Evolutionary conservation across 192 early-diverging fungal species (phyloP), one percentile per base, ranked within the genome.

Genomic region (Kickxella alabastrina): DNA sequence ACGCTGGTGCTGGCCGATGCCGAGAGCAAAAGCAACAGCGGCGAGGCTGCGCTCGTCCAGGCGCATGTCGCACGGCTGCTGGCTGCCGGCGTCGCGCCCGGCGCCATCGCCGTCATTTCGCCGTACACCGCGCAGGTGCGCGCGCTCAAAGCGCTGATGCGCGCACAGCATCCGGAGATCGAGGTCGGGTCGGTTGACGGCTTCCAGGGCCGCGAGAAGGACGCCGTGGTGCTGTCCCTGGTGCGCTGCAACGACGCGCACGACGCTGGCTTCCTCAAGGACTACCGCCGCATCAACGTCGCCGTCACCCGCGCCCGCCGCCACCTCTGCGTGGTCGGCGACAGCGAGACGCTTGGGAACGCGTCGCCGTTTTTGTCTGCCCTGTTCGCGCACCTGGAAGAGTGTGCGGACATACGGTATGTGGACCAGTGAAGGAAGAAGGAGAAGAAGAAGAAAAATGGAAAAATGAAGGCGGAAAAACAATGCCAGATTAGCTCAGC

Each of bases 151-250:
- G 52, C 69, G 14, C 49, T 74, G 22, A 49, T 90, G 17, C 69
- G 72, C 31, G 79, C 78, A 22, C 53, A 52, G 44, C 80, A 78
- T 47, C 84, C 83, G 1, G 76, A 59, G 4, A 58, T 91, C 44
- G 91, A 93, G 62, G 83, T 93, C 19, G 89, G 87, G 1, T 83
- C 87, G 4, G 89, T 95, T 3, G 92, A 95, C 59, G 90, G 92
- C 2, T 90, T 92, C 54, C 92, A 95, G 62, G 93, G 93, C 5
- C 83, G 90, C 27, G 93, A 97, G 59, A 91, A 91, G 54, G 88
- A 94, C 57, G 90, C 86, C 0, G 81, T 94, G 22, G 70, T 97
- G 8, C 39, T 96, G 19, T 82, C 85, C 1, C 67, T 93, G 6
- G 92, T 96, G 12, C 68, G 93, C 17, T 86, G 86, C 19, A 96